A percentile compares a stretch with the other conserved stretches of the same genome.
Evolutionary conservation across 371 early-diverging fungal species (phyloP).

Genomic region (Phascolomyces articulosus): DNA sequence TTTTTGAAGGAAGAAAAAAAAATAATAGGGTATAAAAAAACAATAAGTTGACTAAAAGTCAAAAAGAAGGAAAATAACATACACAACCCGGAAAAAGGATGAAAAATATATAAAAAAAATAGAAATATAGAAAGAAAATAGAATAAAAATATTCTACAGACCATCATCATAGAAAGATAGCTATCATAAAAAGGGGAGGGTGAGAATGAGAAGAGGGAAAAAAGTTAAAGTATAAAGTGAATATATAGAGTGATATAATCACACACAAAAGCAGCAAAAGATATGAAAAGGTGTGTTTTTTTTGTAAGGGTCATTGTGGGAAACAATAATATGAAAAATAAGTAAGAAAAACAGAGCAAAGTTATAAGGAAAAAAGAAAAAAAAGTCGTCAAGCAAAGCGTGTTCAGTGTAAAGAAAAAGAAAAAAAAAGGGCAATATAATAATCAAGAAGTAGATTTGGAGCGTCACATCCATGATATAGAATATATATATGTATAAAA

Average conservation of each 20-base stretch:
- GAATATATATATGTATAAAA: too few species aligned
- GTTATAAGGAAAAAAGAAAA: not conserved
- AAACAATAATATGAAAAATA: not conserved
- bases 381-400: slow-evolving; percentile 10
- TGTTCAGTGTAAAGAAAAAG: slow-evolving; percentile 6
- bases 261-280: slow-evolving; percentile 20
- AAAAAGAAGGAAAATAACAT: not conserved
- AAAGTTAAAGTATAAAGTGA: not conserved
- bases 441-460: not conserved
- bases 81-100: slow-evolving; percentile 1
- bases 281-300: not conserved
- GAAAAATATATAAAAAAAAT: too few species aligned
- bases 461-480: not conserved
- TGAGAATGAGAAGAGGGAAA: too few species aligned
- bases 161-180: slow-evolving; percentile 17
- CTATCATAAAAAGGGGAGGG: not conserved
- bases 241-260: slow-evolving; percentile 7
- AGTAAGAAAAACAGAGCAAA: not conserved
- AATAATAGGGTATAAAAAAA: slow-evolving; percentile 6
- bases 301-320: not conserved
- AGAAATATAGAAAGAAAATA: too few species aligned
- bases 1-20: slow-evolving; percentile 4
- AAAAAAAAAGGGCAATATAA: slow-evolving; percentile 3
- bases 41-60: not conserved
- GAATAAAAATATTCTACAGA: slow-evolving; percentile 11